Evolutionary conservation across 768 basidiomycete genomes (phyloP).

Genomic region (Mycena metata): DNA sequence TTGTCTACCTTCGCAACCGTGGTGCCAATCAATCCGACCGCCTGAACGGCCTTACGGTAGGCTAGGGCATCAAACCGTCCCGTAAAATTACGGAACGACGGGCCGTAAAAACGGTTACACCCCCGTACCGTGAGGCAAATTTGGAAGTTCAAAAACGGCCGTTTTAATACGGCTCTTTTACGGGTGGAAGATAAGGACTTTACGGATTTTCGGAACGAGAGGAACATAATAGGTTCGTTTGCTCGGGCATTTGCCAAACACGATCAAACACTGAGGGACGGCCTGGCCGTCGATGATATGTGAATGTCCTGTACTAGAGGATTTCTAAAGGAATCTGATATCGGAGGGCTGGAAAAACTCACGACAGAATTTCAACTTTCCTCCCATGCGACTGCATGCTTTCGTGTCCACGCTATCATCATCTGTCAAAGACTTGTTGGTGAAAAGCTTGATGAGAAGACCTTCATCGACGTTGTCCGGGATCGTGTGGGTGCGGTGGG

Average conservation of each 20-base stretch:
- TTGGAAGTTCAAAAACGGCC: too few species aligned
- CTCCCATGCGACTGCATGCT: constrained; percentile 10
- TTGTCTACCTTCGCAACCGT: constrained; percentile 37
- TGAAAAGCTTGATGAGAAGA: neutral
- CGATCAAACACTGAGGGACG: neutral
- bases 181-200: constrained; percentile 21
- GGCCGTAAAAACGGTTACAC: too few species aligned
- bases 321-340: too few species aligned
- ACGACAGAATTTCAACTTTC: constrained; percentile 6
- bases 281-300: constrained; percentile 17
- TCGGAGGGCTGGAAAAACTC: too few species aligned
- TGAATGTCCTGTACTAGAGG: constrained; percentile 9
- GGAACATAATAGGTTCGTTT: constrained; percentile 18
- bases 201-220: constrained; percentile 14
- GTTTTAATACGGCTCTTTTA: too few species aligned
- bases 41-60: too few species aligned
- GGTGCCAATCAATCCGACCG: constrained; percentile 28
- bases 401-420: constrained; percentile 2
- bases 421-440: neutral
- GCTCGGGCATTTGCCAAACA: neutral
- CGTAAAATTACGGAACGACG: too few species aligned
- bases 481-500: constrained; percentile 7
- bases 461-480: constrained; percentile 9
- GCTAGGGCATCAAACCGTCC: too few species aligned
- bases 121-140: too few species aligned